Conservation (phyloP, 1,139 yeast genomes). For the Candida smagusa region DNA sequence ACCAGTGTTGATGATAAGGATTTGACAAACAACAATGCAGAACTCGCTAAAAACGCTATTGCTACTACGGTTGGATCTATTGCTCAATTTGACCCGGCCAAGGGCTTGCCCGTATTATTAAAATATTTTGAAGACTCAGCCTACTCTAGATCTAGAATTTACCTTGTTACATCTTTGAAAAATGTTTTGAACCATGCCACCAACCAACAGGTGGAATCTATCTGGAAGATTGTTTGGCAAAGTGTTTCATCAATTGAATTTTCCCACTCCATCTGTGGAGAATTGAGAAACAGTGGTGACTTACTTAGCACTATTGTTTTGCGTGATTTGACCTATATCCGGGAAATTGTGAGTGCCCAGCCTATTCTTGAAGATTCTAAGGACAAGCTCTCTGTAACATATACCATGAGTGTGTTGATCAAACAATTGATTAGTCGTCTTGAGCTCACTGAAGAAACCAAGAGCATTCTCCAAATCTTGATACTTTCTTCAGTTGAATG, state of each 20-base stretch:
- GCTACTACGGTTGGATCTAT: conserved; percentile 55
- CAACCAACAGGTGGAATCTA: conserved; percentile 6
- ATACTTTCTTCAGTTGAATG: conserved; percentile 10
- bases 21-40: conserved; percentile 26
- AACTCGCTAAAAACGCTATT: conserved; percentile 41
- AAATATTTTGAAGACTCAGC: conserved; percentile 8
- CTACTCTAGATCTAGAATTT: conserved; percentile 8
- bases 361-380: conserved; percentile 8
- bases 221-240: conserved; percentile 14
- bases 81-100: conserved; percentile 28
- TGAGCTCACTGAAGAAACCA: conserved; percentile 10
- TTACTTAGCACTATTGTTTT: conserved; percentile 11
- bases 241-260: conserved; percentile 8
- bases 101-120: conserved; percentile 5
- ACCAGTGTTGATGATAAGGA: conserved; percentile 10
- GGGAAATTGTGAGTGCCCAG: conserved; percentile 16
- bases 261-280: conserved; percentile 12
- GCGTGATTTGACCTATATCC: conserved; percentile 11
- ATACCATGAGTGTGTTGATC: conserved; percentile 32
- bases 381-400: conserved; percentile 20
- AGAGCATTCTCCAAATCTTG: conserved; percentile 13
- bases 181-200: conserved; percentile 7
- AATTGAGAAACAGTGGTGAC: conserved; percentile 15
- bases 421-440: conserved; percentile 29
- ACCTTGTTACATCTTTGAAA: conserved; percentile 11